Conservation (phyloP, 2,329 filamentous ascomycete species). For the Sporothrix brunneoviolacea region DNA sequence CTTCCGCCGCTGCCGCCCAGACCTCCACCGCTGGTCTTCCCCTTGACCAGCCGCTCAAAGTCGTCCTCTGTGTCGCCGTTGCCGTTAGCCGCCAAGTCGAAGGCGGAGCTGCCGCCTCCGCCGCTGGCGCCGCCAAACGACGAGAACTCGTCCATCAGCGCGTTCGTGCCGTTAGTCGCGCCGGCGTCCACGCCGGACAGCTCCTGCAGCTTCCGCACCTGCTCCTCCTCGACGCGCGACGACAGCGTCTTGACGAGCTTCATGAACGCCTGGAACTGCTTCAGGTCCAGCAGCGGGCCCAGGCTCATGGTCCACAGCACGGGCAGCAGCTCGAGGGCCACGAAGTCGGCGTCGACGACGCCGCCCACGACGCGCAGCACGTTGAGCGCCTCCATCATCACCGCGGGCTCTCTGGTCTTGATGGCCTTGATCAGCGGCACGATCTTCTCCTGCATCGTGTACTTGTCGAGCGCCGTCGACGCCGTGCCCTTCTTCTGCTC, state of each 20-base stretch:
- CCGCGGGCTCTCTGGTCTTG: conserved; percentile 95
- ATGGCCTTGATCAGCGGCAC: conserved; percentile 84
- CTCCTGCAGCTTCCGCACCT: conserved; percentile 81
- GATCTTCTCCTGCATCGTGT: conserved; percentile 96
- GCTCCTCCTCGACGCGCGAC: conserved; percentile 76
- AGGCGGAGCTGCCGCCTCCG: conserved; percentile 23
- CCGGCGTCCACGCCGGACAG: conserved; percentile 33
- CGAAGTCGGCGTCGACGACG: conserved; percentile 79
- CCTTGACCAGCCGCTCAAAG: conserved; percentile 86
- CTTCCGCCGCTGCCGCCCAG: not conserved
- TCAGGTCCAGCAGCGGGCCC: conserved; percentile 78
- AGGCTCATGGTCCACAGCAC: conserved; percentile 88
- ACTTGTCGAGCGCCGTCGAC: conserved; percentile 85
- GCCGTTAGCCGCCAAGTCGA: conserved; percentile 46
- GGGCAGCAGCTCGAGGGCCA: conserved; percentile 85
- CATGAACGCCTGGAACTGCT: conserved; percentile 89
- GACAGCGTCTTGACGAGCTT: conserved; percentile 76
- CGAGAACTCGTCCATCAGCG: conserved; percentile 59
- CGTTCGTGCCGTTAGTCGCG: conserved; percentile 36
- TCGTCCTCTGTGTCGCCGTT: conserved; percentile 54
- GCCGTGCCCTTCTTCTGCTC: conserved; percentile 55
- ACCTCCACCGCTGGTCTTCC: conserved; percentile 40
- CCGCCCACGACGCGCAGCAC: conserved; percentile 79
- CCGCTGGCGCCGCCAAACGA: conserved; percentile 50
- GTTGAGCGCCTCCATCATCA: conserved; percentile 88